Evolutionary conservation across 169 alveolate genomes (phyloP), one percentile per base, ranked within the genome.

Genomic region (Plasmodium adleri): DNA sequence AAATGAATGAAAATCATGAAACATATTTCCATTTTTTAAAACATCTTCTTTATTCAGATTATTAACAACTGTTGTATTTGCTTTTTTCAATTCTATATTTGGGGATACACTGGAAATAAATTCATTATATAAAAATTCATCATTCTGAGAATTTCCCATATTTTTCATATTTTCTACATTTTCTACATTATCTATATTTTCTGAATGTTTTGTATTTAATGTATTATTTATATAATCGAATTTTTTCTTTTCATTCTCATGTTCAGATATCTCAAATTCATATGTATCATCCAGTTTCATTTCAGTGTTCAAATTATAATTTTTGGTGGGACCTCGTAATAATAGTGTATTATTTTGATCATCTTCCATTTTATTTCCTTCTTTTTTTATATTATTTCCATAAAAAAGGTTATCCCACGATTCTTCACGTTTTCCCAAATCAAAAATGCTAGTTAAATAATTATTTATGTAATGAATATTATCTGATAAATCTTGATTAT

Each of bases 261-360:
- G 58, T 17, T 83, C 91, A 70, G 59, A 15, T n/a, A 59, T 47
- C 50, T 83, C 91, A 50, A 17, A 62, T 60, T 83, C 91, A 28
- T 83, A 68, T 72, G 91, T 83, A 72, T 83, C 70, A 60, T 54
- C 91, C 52, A 68, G 26, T 9, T 83, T 72, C 67, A 74, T 67
- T 47, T 83, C 85, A 28, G 20, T 45, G 64, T 63, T 68, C 28
- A 45, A 49, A 72, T 72, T 83, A 22, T 76, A 43, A 68, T 68
- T 83, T 83, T 83, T 54, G 56, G 91, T 83, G 12, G 13, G 72
- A 3, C 52, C 26, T 24, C 43, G 59, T 26, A 63, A 83, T 68
- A 68, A 9, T 17, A 15, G 26, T 52, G 68, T 50, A 49, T 60
- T 24, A 83, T 62, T 68, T 83, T 20, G 26, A 26, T 50, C 47